Evolutionary conservation across 306 rosid species (phyloP).

Genomic region (Castanea mollissima): DNA sequence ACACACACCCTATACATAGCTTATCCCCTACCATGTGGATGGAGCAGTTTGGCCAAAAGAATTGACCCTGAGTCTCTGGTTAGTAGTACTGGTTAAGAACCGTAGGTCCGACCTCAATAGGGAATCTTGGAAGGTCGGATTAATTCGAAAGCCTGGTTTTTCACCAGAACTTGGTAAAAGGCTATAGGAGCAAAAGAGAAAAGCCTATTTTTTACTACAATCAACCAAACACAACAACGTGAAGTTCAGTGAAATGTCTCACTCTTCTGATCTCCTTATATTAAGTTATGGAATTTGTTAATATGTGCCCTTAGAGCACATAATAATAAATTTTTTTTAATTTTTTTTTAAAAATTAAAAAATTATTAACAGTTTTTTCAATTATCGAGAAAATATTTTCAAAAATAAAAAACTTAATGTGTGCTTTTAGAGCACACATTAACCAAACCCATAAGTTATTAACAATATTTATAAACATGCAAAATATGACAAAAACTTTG

Average conservation of each 20-base stretch:
- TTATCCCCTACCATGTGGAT: neutral
- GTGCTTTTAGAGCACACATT: too few species aligned
- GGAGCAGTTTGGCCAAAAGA: neutral
- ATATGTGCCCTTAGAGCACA: too few species aligned
- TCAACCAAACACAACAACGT: neutral
- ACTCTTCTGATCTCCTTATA: neutral
- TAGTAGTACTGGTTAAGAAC: neutral
- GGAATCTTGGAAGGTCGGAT: neutral
- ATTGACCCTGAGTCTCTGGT: neutral
- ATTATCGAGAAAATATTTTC: too few species aligned
- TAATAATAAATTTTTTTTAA: too few species aligned
- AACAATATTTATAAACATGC: too few species aligned
- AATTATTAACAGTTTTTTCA: too few species aligned
- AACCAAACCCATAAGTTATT: too few species aligned
- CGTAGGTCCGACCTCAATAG: neutral
- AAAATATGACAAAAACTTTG: too few species aligned
- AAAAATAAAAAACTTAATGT: too few species aligned
- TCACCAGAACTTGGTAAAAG: neutral
- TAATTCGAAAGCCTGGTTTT: neutral
- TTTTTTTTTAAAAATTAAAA: too few species aligned
- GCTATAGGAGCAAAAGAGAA: too few species aligned
- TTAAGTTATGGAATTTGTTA: too few species aligned
- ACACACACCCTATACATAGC: neutral
- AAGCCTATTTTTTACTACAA: neutral
- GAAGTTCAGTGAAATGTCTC: neutral